These are phyloP conservation scores for Otatea glauca DNA, from an alignment of 176 grass and related monocot genomes.

Conservation along the genomic window DNA sequence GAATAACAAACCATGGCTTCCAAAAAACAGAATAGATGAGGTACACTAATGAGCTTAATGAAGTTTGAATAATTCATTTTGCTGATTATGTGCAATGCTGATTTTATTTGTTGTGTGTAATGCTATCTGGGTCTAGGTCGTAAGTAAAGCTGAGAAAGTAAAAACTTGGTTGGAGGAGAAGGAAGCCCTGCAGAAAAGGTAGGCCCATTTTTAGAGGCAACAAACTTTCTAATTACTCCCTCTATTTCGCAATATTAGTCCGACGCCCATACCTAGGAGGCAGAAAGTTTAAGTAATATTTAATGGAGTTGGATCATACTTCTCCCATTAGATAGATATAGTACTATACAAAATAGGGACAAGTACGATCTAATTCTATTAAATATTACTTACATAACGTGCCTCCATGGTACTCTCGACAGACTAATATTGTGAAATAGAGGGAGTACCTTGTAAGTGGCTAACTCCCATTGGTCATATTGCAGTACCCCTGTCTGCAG, in stretches of 20 bases:
- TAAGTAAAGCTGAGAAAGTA: slow-evolving; percentile 78
- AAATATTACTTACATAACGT: too few species aligned
- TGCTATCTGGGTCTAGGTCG: slow-evolving; percentile 57
- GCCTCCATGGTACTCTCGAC: too few species aligned
- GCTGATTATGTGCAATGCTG: slow-evolving; percentile 25
- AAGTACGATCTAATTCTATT: too few species aligned
- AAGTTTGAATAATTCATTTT: slow-evolving; percentile 30
- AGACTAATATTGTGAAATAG: too few species aligned
- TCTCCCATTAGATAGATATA: too few species aligned
- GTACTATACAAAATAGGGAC: too few species aligned
- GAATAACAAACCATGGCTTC: slow-evolving; percentile 86
- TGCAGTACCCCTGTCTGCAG: slow-evolving; percentile 67
- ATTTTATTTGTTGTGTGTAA: slow-evolving; percentile 37
- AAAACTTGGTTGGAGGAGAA: slow-evolving; percentile 89
- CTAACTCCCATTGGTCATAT: slow-evolving; percentile 28
- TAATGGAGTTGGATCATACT: too few species aligned
- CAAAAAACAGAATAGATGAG: slow-evolving; percentile 87
- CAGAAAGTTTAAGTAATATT: too few species aligned
- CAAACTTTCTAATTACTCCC: neutral
- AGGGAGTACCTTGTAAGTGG: neutral
- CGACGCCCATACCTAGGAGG: too few species aligned
- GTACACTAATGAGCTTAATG: slow-evolving; percentile 45
- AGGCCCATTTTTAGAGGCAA: slow-evolving; percentile 15
- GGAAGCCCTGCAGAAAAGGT: slow-evolving; percentile 90
- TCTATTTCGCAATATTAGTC: too few species aligned